Base-by-base conservation (phyloP, 768 basidiomycete genomes). In the Pleurotus ostreatus region DNA sequence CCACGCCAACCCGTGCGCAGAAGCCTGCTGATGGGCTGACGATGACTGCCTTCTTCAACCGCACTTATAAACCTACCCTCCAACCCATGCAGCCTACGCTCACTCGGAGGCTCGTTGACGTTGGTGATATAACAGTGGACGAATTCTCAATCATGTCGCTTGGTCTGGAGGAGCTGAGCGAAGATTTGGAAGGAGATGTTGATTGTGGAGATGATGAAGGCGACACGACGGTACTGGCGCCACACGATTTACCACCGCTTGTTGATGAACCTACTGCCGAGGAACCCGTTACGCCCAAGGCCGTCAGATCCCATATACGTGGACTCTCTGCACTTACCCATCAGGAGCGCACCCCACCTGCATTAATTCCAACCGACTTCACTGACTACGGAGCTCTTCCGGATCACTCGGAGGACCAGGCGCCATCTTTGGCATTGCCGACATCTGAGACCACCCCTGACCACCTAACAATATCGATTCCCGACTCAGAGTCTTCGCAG, bases 121-220 rank as follows among this genome's bases (percentile, higher is more conserved):
- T 83, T 46, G 80, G 80, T 23, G 80, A 83, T 57, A 67, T 74
- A 9, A 79, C 80, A 0, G 62, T 75, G 23, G 72, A 74, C 47
- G 73, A 77, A 46, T 61, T 67, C 8, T 67, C 67, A 18, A 65
- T 69, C 62, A 65, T 48, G 64, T 68, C 25, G 59, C 63, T 72
- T 16, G 67, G 65, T 11, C 71, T 72, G 45, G 71, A 74, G 49
- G 71, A 70, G 7, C 68, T 69, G n/a, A 55, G 66, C 3, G 67
- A 72, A 37, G 66, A 65, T 8, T 62, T 63, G 34, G 57, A 65
- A 15, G 60, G 58, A 22, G 59, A 57, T 4, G 59, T 59, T 8
- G 55, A 65, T 15, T 53, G 56, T 23, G 55, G 47, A 9, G 54
- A 57, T 5, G 68, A 69, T 15, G 70, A 74, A 18, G 70, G 71